Evolutionary conservation across 495 filamentous ascomycete genomes (phyloP), one percentile per base, ranked within the genome.

Genomic region (Talaromyces nanjingensis): DNA sequence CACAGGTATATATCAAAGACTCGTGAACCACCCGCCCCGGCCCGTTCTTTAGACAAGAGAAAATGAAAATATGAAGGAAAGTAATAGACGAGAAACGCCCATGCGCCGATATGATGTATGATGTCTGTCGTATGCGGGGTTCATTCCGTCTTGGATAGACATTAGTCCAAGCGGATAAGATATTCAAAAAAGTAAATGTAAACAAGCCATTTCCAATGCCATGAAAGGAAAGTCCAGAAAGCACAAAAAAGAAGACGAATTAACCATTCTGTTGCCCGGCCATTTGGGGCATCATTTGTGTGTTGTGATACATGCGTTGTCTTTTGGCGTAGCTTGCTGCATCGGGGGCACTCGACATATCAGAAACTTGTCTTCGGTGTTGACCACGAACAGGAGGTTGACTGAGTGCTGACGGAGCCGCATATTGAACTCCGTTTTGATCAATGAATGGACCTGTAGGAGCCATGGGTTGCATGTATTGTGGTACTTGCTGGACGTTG

Each of bases 361-460:
- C 87, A 11, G 86, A 88, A 37, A 90, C 82, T 56, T 87, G 85
- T 70, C 88, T 78, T 67, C 88, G 79, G 65, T 87, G 86, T 55
- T 75, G 80, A 53, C 75, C 73, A 16, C 77, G 77, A 24, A 69
- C 69, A 34, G 75, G 72, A 5, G 74, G 77, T 8, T 77, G 78
- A 60, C 76, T 75, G 62, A 87, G 7, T 80, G 76, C 12, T 78
- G 78, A n/a, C 77, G 64, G 6, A 81, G 75, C 70, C 42, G 78
- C 75, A 66, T 79, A 83, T 63, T 80, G 79, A 62, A 86, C 72
- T 22, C 78, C 81, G 69, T 80, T 79, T 49, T 77, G 78, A 34
- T 84, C 80, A 39, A 84, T 76, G 64, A 83, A 86, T 47, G 78
- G 63, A 6, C 72, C 74, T 62, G 68, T 72, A 69, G 67, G 81